Percentiles rank a stretch among this genome's conserved stretches.
phyloP scores from a whole-genome alignment of 2,329 filamentous ascomycete species.

The Pestalotiopsis sp. region DNA sequence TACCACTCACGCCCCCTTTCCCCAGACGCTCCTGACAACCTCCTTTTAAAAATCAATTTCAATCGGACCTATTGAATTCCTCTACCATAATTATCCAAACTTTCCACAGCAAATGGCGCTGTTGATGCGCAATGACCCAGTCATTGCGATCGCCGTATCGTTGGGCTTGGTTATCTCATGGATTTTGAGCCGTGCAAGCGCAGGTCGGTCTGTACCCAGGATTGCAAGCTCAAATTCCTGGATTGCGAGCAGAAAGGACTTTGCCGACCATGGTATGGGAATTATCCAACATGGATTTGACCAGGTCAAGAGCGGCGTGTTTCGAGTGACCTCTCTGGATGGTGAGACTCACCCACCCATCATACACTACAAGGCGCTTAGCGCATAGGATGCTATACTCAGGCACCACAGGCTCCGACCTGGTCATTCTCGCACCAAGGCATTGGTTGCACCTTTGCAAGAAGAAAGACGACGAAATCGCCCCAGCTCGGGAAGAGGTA shows the following conservation, averaged over 20 bases:
- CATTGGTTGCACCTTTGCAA: neutral
- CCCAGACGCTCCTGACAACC: no score
- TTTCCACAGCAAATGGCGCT: neutral
- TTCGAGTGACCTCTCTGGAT: neutral
- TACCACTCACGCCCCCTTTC: no score
- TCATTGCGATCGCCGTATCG: neutral
- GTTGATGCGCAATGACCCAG: neutral
- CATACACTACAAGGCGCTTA: neutral
- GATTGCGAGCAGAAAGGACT: neutral
- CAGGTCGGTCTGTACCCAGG: neutral
- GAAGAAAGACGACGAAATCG: slow-evolving; percentile 2
- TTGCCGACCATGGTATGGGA: neutral
- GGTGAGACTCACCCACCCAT: neutral
- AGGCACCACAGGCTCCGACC: neutral
- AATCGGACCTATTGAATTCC: neutral
- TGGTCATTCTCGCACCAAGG: slow-evolving; percentile 1
- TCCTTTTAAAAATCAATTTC: no score
- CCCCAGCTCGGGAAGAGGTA: neutral
- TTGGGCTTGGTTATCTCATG: neutral
- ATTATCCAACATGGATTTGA: neutral
- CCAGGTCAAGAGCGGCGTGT: neutral
- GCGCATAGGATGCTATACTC: neutral
- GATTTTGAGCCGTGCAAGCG: neutral
- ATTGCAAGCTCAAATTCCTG: neutral
- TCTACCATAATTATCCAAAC: neutral